Evolutionary conservation across 495 filamentous ascomycete species (phyloP), one percentile per base, ranked within the genome.

Genomic region (Penicillium longicatenatum): DNA sequence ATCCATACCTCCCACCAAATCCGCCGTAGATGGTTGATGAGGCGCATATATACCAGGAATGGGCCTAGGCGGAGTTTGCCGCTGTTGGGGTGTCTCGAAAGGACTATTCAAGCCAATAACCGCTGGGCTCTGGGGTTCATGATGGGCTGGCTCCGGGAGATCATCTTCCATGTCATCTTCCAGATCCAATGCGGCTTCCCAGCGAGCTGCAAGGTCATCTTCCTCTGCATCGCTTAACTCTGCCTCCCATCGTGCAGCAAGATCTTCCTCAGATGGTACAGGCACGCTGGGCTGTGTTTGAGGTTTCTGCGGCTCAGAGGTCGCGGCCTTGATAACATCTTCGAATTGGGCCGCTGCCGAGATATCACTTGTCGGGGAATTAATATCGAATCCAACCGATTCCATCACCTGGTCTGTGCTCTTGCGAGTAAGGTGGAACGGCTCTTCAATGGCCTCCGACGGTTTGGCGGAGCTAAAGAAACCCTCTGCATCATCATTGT

Each of bases 161-260:
- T 86, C 84, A 6, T 86, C 82, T 45, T 89, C 89, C 20, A 91
- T 78, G 52, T 93, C 90, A 58, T 93, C 91, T 39, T 85, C 90
- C 22, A 48, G 24, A 61, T 94, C 92, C 62, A 97, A 79, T 54
- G 88, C 89, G 43, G 86, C 90, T 62, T 91, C 79, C 94, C 94
- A 97, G 59, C 88, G 85, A 4, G 88, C 89, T 43, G 88, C 87
- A 9, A 94, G 73, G 61, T 94, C 88, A 41, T 81, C 79, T 47
- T 86, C 81, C 4, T 52, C 50, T 1, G 65, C 54, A 39, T 85
- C 88, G 31, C 74, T 89, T 61, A 97, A 79, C 57, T 89, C 89
- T 43, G 86, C 90, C 62, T 91, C 79, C 94, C 94, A 97, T 60
- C 87, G 84, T 2, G 88, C 89, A 46, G 89, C 87, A 7, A 94